phyloP scores from a whole-genome alignment of 805 yeast genomes.

The Limtongia smithiae region DNA sequence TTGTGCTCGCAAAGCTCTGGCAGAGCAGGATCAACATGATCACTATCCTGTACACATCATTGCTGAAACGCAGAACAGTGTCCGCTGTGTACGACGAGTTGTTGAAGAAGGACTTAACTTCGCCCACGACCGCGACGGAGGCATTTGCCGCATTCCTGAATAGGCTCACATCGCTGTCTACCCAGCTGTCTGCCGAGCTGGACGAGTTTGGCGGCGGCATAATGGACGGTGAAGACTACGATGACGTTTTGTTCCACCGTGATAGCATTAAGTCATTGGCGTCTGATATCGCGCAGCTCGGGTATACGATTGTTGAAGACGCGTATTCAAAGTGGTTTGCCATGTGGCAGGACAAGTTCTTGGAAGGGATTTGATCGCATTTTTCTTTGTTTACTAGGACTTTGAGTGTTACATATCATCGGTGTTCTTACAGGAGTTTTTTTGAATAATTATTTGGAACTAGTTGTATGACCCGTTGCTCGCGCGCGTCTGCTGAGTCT shows the following conservation, averaged over 20 bases:
- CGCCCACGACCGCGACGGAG: not conserved
- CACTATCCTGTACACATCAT: constrained; percentile 9
- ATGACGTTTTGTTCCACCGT: not conserved
- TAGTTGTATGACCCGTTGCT: too few relatives aligned
- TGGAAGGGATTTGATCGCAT: constrained; percentile 4
- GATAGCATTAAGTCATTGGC: not conserved
- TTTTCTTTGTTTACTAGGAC: too few relatives aligned
- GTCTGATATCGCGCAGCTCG: not conserved
- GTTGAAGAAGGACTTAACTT: not conserved
- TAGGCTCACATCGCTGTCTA: not conserved
- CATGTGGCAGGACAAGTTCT: constrained; percentile 11
- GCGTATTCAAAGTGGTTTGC: constrained; percentile 18
- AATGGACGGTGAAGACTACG: constrained; percentile 5
- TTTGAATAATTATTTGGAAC: too few relatives aligned
- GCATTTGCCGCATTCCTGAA: constrained; percentile 3
- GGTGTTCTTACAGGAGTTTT: too few relatives aligned
- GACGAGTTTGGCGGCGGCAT: constrained; percentile 15
- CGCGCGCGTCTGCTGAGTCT: too few relatives aligned
- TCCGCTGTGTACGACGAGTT: not conserved
- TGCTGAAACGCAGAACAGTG: constrained; percentile 18
- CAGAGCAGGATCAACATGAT: constrained; percentile 6
- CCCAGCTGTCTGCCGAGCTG: not conserved
- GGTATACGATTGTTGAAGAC: constrained; percentile 3
- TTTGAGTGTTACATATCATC: too few relatives aligned
- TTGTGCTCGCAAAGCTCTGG: constrained; percentile 11